Evolutionary conservation across 768 basidiomycete species (phyloP).

Genomic region (Pulveroboletus sp.): DNA sequence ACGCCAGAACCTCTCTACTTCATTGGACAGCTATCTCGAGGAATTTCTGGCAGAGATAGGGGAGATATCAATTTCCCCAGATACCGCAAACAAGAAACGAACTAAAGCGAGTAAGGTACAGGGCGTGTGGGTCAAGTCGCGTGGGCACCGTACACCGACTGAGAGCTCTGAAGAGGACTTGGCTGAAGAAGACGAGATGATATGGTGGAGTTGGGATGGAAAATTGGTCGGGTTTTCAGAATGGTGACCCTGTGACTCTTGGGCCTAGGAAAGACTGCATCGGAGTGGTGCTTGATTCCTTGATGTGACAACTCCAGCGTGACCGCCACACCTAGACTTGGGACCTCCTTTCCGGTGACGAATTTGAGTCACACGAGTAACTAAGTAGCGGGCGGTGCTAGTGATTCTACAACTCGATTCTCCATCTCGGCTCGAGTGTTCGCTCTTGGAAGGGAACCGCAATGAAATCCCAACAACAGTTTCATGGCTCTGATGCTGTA

Average conservation of each 20-base stretch:
- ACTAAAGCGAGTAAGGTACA: slow-evolving; percentile 31
- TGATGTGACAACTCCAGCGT: too few species aligned
- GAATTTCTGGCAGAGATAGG: slow-evolving; percentile 34
- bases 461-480: too few species aligned
- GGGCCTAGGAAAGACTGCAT: too few species aligned
- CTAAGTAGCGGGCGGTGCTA: too few species aligned
- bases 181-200: slow-evolving; percentile 44
- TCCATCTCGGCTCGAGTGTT: too few species aligned
- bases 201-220: slow-evolving; percentile 55
- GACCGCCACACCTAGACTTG: too few species aligned
- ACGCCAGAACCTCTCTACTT: slow-evolving; percentile 38
- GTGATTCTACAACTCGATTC: too few species aligned
- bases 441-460: too few species aligned
- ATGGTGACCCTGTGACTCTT: slow-evolving; percentile 32
- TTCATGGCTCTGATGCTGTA: too few species aligned
- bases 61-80: not conserved
- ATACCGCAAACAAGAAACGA: slow-evolving; percentile 26
- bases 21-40: slow-evolving; percentile 35
- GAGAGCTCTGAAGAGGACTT: slow-evolving; percentile 12
- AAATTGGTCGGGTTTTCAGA: slow-evolving; percentile 47
- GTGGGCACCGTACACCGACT: not conserved
- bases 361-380: too few species aligned
- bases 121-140: slow-evolving; percentile 41
- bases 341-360: too few species aligned
- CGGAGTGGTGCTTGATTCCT: too few species aligned